Conservation (phyloP, 768 basidiomycete species). For the Rhodotorula babjevae region DNA sequence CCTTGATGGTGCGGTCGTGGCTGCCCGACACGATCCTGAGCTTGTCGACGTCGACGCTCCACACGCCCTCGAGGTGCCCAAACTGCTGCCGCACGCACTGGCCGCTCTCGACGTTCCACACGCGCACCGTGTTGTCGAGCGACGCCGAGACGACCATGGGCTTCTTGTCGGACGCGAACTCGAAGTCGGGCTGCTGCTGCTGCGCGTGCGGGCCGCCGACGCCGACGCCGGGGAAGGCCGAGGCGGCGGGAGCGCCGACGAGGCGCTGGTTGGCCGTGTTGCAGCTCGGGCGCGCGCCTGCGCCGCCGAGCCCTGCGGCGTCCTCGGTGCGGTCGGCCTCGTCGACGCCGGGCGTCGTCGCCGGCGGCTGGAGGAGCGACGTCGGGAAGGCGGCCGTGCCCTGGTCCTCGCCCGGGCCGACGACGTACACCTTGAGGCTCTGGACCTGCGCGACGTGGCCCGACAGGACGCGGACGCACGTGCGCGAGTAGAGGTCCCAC, state of each 20-base stretch:
- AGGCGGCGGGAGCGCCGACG: background rate
- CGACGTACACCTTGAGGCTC: slow-evolving; percentile 62
- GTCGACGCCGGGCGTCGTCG: slow-evolving; percentile 36
- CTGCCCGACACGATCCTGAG: slow-evolving; percentile 85
- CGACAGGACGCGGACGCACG: slow-evolving; percentile 74
- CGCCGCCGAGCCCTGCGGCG: background rate
- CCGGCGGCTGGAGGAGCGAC: slow-evolving; percentile 23
- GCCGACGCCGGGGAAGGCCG: background rate
- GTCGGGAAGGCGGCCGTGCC: slow-evolving; percentile 48
- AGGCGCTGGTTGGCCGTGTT: slow-evolving; percentile 13
- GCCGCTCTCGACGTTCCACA: slow-evolving; percentile 91
- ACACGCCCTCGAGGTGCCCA: slow-evolving; percentile 94
- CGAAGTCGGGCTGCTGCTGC: slow-evolving; percentile 30
- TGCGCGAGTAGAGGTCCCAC: slow-evolving; percentile 79
- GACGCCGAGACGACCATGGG: slow-evolving; percentile 61
- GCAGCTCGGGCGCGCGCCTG: background rate
- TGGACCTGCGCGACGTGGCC: slow-evolving; percentile 96
- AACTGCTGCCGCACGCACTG: slow-evolving; percentile 76
- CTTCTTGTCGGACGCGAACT: slow-evolving; percentile 48
- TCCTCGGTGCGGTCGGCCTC: background rate
- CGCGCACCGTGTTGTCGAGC: slow-evolving; percentile 67
- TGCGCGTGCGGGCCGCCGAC: background rate
- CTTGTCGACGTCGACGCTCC: slow-evolving; percentile 84
- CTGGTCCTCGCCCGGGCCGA: slow-evolving; percentile 52
- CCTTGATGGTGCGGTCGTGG: slow-evolving; percentile 97